Base-by-base conservation (phyloP, 2,329 filamentous ascomycete genomes). In the Monilinia polystroma region DNA sequence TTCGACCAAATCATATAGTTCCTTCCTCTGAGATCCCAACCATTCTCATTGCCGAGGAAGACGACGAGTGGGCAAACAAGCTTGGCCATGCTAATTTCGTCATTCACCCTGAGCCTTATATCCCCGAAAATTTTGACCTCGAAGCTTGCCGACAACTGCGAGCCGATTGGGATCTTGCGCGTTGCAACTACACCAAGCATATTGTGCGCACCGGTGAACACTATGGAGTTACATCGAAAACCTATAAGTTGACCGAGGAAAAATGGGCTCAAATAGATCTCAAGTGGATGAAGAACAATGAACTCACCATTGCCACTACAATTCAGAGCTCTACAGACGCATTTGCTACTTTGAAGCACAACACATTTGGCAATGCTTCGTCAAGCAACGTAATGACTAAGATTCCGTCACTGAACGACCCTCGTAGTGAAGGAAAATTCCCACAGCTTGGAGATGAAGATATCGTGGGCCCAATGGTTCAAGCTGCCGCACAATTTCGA, bases 81-180 rank as follows among this genome's bases (percentile, higher is more conserved):
- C 85, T 98, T 18, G 94, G 94, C 38, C 93, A 98, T 76, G 93
- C 93, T 70, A 97, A 98, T 80, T 97, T 96, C 77, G 93, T 86
- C 73, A 96, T 98, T 72, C 81, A 86, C 29, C 93, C 93, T 0
- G 86, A 89, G 76, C 94, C 93, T 0, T 97, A 97, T 75, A 78
- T 85, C 11, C 89, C 92, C 0, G 83, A 87, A 20, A 75, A 76
- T 3, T 85, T 86, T 69, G 87, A 90, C 70, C 63, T 77, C 18
- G 74, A 75, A 65, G 80, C 82, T 3, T 86, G 87, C 74, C 84
- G 84, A 45, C 84, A 87, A 74, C 82, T 97, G 62, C 87, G 90
- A 63, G 82, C 85, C 8, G 90, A 96, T 74, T 97, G 93, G 93
- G 89, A 94, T 73, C 80, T 86, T 45, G 94, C 94, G 38, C 86